phyloP scores from a whole-genome alignment of 805 yeast genomes.

The Isabelozyma gotoi region DNA sequence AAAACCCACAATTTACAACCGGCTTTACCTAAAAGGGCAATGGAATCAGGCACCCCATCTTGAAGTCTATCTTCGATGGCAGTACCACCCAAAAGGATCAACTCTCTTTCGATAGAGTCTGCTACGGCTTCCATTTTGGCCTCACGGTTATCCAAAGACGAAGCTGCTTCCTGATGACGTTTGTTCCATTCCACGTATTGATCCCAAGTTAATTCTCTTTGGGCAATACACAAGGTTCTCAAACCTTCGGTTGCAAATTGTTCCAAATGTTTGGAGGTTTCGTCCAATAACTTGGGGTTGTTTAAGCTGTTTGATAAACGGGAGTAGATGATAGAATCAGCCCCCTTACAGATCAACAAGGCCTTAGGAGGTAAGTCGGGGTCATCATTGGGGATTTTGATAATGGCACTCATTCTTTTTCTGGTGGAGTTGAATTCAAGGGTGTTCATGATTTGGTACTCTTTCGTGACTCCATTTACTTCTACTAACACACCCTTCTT shows the following conservation, averaged over 20 bases:
- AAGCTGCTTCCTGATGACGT: slow-evolving; percentile 62
- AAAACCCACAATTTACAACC: slow-evolving; percentile 85
- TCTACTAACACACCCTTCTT: slow-evolving; percentile 66
- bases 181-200: slow-evolving; percentile 64
- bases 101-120: slow-evolving; percentile 66
- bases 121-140: slow-evolving; percentile 73
- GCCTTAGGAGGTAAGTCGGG: slow-evolving; percentile 44
- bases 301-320: slow-evolving; percentile 48
- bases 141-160: slow-evolving; percentile 63
- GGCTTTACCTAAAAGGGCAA: slow-evolving; percentile 65
- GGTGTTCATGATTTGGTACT: slow-evolving; percentile 68
- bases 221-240: slow-evolving; percentile 79
- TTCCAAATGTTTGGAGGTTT: slow-evolving; percentile 73
- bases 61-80: slow-evolving; percentile 85
- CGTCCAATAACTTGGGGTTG: slow-evolving; percentile 51
- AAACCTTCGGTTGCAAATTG: slow-evolving; percentile 81
- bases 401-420: slow-evolving; percentile 83
- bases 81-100: slow-evolving; percentile 74
- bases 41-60: slow-evolving; percentile 85
- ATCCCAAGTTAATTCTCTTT: slow-evolving; percentile 60
- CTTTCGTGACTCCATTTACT: slow-evolving; percentile 68
- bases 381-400: slow-evolving; percentile 63
- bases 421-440: slow-evolving; percentile 82
- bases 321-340: slow-evolving; percentile 75
- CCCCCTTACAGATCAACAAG: slow-evolving; percentile 77